These are phyloP conservation scores for Sherardia arvensis DNA, from an alignment of 257 asterid species.

Conservation along the genomic window DNA sequence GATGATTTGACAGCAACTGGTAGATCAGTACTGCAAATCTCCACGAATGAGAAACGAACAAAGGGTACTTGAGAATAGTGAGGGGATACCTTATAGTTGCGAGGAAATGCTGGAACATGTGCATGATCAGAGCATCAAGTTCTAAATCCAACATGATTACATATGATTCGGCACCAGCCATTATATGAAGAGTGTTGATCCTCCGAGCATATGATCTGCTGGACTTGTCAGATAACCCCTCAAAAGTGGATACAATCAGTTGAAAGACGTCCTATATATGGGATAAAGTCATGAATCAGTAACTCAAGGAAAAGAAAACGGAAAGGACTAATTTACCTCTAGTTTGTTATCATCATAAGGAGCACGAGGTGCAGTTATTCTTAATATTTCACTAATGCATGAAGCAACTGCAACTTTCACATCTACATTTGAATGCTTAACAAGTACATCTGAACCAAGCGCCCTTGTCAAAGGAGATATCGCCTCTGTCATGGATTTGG, in stretches of 20 bases:
- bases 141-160: constrained; percentile 96
- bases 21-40: too few relatives aligned
- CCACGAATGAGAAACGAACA: too few relatives aligned
- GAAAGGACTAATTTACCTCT: too few relatives aligned
- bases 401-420: constrained; percentile 90
- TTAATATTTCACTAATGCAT: constrained; percentile 89
- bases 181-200: constrained; percentile 73
- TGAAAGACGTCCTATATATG: constrained; percentile 94
- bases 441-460: constrained; percentile 44
- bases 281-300: too few relatives aligned
- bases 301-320: too few relatives aligned
- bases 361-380: constrained; percentile 97
- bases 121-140: constrained; percentile 70
- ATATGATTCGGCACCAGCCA: constrained; percentile 89
- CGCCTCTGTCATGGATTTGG: too few relatives aligned
- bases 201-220: constrained; percentile 70
- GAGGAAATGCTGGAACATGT: constrained; percentile 83
- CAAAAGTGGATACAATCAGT: constrained; percentile 81
- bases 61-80: too few relatives aligned
- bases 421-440: constrained; percentile 67
- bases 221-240: constrained; percentile 52
- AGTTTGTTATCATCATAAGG: constrained; percentile 87
- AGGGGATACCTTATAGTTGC: constrained; percentile 56
- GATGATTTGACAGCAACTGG: too few relatives aligned
- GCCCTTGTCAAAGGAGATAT: too few relatives aligned